A percentile compares a stretch with the other conserved stretches of the same genome.
Conservation (phyloP, 2,329 filamentous ascomycete species). For the Rhexocercosporidium sp. region DNA sequence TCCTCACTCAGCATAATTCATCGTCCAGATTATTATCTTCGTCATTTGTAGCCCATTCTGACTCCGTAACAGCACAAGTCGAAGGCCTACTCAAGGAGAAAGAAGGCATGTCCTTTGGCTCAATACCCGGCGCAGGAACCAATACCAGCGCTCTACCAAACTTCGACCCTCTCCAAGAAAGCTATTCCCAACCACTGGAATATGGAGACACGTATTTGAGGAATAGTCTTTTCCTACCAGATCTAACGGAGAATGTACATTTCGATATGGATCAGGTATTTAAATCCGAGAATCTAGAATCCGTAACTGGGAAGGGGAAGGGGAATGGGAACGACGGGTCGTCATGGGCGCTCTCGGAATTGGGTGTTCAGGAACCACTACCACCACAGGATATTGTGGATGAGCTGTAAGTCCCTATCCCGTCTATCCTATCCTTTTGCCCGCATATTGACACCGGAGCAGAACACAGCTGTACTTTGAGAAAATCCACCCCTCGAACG, state of each 20-base stretch:
- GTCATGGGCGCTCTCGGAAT: conserved; percentile 14
- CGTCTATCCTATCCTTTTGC: no score
- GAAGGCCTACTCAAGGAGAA: conserved; percentile 18
- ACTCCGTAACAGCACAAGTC: conserved; percentile 11
- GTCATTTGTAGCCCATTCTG: background rate
- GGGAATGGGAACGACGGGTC: background rate
- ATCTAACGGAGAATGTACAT: background rate
- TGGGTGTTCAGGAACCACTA: conserved; percentile 23
- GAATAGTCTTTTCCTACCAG: background rate
- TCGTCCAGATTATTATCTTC: no score
- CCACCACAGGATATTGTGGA: conserved; percentile 92
- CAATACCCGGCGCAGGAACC: background rate
- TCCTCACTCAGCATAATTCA: no score
- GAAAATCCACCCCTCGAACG: conserved; percentile 80
- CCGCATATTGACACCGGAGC: conserved; percentile 4
- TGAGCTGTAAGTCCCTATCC: conserved; percentile 17
- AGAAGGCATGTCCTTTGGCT: background rate
- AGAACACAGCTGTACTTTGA: conserved; percentile 85
- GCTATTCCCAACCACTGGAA: background rate
- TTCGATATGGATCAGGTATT: background rate
- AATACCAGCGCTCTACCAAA: background rate
- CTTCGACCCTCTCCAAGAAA: background rate
- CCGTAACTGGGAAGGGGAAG: no score
- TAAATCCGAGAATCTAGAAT: background rate
- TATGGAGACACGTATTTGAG: background rate